Evolutionary conservation across 73 alveolate species (phyloP).

Genomic region (Uronychia setigera): DNA sequence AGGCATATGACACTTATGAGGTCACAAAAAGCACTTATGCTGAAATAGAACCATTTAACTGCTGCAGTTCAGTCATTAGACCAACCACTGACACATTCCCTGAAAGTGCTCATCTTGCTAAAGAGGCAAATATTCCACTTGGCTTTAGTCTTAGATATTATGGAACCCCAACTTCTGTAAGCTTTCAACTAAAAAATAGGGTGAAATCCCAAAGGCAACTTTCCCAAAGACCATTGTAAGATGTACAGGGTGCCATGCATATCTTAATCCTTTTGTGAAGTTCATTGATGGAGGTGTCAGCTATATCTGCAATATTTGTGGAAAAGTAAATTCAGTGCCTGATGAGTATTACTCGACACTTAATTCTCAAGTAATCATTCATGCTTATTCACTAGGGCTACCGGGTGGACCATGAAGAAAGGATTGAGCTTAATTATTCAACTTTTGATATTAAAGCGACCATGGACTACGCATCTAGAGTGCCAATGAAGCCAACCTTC

Average conservation of each 20-base stretch:
- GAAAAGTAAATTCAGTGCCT: conserved; percentile 71
- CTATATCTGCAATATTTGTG: conserved; percentile 92
- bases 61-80: neutral
- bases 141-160: neutral
- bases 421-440: conserved; percentile 85
- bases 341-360: conserved; percentile 77
- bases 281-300: conserved; percentile 75
- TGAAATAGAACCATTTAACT: neutral
- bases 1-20: neutral
- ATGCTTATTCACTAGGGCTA: neutral
- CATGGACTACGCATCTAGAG: conserved; percentile 85
- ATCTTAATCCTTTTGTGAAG: conserved; percentile 92
- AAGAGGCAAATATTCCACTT: neutral
- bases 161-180: neutral
- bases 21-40: neutral
- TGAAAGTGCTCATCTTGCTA: neutral
- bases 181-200: neutral
- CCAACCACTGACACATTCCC: conserved; percentile 2
- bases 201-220: neutral
- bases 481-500: conserved; percentile 93
- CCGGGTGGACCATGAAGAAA: conserved; percentile 71
- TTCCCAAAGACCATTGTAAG: conserved; percentile 70
- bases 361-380: conserved; percentile 69
- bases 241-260: conserved; percentile 93
- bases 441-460: conserved; percentile 90